Percentiles rank a stretch among this genome's conserved stretches.
Evolutionary conservation across 2,329 filamentous ascomycete genomes (phyloP).

Genomic region (Apiospora kogelbergensis): DNA sequence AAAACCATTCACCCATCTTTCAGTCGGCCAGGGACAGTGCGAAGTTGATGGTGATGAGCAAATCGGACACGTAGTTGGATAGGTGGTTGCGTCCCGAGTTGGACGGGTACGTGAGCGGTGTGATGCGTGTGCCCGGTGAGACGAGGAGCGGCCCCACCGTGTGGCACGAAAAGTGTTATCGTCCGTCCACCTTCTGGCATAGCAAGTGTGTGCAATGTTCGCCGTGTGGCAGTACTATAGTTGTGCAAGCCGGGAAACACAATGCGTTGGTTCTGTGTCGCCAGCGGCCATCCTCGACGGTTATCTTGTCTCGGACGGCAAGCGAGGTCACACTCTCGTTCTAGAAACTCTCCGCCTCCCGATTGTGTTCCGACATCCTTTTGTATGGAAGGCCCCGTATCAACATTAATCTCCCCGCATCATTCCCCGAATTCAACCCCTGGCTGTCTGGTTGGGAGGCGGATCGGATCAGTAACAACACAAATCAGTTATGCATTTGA

Average conservation of each 20-base stretch:
- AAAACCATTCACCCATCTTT: constrained; percentile 40
- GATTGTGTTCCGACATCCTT: background rate
- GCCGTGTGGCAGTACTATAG: no score
- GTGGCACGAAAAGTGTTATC: constrained; percentile 42
- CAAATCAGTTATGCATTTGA: background rate
- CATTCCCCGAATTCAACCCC: background rate
- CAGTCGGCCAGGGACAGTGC: constrained; percentile 38
- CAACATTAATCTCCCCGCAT: background rate
- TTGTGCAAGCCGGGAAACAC: no score
- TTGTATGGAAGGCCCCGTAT: background rate
- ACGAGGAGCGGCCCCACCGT: constrained; percentile 49
- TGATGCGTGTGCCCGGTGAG: constrained; percentile 30
- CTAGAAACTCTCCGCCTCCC: background rate
- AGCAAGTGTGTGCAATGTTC: background rate
- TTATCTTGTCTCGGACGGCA: background rate
- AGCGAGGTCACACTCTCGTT: background rate
- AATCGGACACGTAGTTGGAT: constrained; percentile 37
- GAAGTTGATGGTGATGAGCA: constrained; percentile 37
- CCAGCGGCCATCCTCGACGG: background rate
- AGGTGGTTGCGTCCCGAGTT: constrained; percentile 41
- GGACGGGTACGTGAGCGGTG: constrained; percentile 34
- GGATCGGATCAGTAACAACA: background rate
- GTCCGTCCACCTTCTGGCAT: constrained; percentile 35
- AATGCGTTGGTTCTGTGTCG: background rate
- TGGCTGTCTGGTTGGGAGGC: background rate